Conservation (phyloP, 495 filamentous ascomycete genomes). For the Penicillium flavigenum region DNA sequence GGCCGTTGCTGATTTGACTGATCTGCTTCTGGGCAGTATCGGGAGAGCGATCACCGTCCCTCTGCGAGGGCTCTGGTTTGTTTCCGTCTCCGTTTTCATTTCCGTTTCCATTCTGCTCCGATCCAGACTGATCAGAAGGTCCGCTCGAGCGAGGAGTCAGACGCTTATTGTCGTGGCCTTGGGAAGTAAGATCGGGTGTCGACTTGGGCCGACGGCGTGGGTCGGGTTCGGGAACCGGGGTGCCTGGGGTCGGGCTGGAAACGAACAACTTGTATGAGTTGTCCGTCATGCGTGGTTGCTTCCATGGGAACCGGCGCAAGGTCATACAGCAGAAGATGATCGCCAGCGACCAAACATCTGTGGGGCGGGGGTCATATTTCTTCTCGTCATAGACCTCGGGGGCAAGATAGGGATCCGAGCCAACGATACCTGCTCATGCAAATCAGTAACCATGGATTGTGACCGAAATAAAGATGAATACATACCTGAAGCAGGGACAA, state of each 20-base stretch:
- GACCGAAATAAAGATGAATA: slow-evolving; percentile 7
- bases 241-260: slow-evolving; percentile 61
- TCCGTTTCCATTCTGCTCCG: slow-evolving; percentile 21
- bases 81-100: slow-evolving; percentile 18
- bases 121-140: slow-evolving; percentile 13
- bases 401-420: slow-evolving; percentile 95
- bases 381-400: slow-evolving; percentile 94
- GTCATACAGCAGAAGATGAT: slow-evolving; percentile 99
- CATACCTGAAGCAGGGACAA: slow-evolving; percentile 83
- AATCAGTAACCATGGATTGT: slow-evolving; percentile 3
- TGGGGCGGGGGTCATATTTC: slow-evolving; percentile 91
- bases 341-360: slow-evolving; percentile 96
- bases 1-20: slow-evolving; percentile 26
- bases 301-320: slow-evolving; percentile 94
- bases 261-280: slow-evolving; percentile 94
- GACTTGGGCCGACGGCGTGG: slow-evolving; percentile 44
- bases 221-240: slow-evolving; percentile 47
- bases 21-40: slow-evolving; percentile 30
- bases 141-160: slow-evolving; percentile 15
- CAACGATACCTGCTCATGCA: slow-evolving; percentile 73
- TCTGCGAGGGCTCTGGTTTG: slow-evolving; percentile 11
- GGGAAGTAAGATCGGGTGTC: slow-evolving; percentile 35
- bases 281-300: slow-evolving; percentile 85
- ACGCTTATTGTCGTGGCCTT: slow-evolving; percentile 30
- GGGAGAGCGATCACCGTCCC: slow-evolving; percentile 16